Percentiles rank a stretch among this genome's conserved stretches.
Evolutionary conservation across 345 rosid genomes (phyloP).

Genomic region (Citrus glauca): DNA sequence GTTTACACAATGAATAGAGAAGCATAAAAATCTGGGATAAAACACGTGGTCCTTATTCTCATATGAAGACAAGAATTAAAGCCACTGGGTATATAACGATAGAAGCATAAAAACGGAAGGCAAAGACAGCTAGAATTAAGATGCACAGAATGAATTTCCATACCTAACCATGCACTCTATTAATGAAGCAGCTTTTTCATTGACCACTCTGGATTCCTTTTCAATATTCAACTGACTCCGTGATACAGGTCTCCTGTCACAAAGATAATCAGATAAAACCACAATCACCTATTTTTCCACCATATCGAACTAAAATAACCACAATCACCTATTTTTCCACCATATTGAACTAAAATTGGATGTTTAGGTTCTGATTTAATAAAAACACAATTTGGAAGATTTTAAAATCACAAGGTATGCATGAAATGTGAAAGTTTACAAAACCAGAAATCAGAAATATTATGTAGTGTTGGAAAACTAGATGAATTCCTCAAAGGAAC

Average conservation of each 20-base stretch:
- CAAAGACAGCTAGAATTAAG: background rate
- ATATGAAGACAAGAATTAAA: background rate
- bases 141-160: background rate
- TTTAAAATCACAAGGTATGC: background rate
- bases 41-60: background rate
- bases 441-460: background rate
- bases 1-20: background rate
- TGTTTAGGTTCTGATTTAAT: background rate
- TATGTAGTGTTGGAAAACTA: background rate
- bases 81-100: background rate
- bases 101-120: conserved; percentile 7
- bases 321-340: background rate
- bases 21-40: background rate
- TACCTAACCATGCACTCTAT: conserved; percentile 70
- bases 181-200: conserved; percentile 54
- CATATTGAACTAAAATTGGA: background rate
- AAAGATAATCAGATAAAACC: conserved; percentile 8
- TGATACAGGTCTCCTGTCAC: conserved; percentile 59
- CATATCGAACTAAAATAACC: background rate
- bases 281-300: background rate
- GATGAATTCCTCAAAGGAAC: conserved; percentile 8
- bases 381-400: background rate
- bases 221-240: conserved; percentile 37
- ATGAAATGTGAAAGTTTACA: background rate
- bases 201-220: conserved; percentile 39